Conservation (phyloP, 805 yeast genomes). For the Saccharomycopsis babjevae region DNA sequence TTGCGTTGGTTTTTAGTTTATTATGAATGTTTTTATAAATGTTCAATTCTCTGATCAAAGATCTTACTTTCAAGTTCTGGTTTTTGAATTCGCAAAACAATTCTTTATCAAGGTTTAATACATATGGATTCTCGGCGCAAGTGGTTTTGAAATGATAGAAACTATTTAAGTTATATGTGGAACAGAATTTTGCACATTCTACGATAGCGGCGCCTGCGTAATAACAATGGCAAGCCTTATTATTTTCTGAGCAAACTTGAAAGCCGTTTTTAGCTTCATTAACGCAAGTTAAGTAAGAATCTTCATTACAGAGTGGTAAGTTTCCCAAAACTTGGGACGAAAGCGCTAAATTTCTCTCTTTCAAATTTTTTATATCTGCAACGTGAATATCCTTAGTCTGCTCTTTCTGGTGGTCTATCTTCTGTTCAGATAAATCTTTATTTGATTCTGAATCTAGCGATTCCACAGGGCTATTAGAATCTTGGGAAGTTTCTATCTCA, state of each 20-base stretch:
- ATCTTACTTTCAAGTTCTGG: neutral
- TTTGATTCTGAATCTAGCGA: too few relatives aligned
- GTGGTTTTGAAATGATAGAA: slow-evolving; percentile 4
- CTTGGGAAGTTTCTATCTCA: too few relatives aligned
- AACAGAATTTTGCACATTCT: slow-evolving; percentile 9
- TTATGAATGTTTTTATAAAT: neutral
- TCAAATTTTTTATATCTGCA: neutral
- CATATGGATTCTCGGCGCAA: slow-evolving; percentile 8
- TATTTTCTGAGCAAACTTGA: slow-evolving; percentile 5
- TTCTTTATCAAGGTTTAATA: neutral
- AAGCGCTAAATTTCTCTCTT: neutral
- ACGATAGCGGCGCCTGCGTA: slow-evolving; percentile 8
- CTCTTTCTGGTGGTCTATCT: too few relatives aligned
- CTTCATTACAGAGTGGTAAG: neutral
- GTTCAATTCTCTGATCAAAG: slow-evolving; percentile 4
- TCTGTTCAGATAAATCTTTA: too few relatives aligned
- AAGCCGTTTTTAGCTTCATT: neutral
- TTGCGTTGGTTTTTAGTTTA: neutral
- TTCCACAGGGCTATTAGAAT: too few relatives aligned
- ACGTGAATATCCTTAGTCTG: too few relatives aligned
- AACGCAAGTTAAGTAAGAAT: neutral
- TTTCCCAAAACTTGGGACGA: neutral
- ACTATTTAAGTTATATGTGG: slow-evolving; percentile 4
- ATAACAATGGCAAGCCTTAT: slow-evolving; percentile 12
- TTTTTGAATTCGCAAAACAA: neutral